A percentile compares a stretch with the other conserved stretches of the same genome.
These are phyloP conservation scores for Massariosphaeria phaeospora DNA, from an alignment of 495 filamentous ascomycete genomes.

Conservation along the genomic window DNA sequence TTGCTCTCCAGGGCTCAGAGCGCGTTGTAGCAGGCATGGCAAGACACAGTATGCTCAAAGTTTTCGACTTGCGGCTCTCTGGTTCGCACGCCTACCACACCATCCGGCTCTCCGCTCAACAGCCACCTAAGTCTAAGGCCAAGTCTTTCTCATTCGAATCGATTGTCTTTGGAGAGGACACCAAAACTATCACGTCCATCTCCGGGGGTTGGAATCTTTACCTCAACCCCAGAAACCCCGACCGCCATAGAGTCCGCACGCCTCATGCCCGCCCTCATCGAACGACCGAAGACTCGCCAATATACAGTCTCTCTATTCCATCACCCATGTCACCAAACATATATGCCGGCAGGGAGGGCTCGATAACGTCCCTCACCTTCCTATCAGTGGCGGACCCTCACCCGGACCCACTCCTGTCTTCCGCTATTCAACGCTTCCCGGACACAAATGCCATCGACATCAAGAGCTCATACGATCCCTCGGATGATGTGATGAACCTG, in stretches of 20 bases:
- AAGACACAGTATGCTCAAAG: slow-evolving; percentile 55
- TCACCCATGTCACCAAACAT: slow-evolving; percentile 52
- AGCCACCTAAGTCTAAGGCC: background rate
- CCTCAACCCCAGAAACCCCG: slow-evolving; percentile 21
- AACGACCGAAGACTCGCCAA: slow-evolving; percentile 38
- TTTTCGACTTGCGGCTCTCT: slow-evolving; percentile 60
- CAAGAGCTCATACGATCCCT: slow-evolving; percentile 24
- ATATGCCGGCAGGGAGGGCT: slow-evolving; percentile 54
- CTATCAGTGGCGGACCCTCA: slow-evolving; percentile 42
- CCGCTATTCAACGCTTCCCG: slow-evolving; percentile 8
- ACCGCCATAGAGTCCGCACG: background rate
- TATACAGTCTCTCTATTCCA: slow-evolving; percentile 57
- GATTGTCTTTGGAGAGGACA: background rate
- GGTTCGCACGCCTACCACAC: slow-evolving; percentile 41
- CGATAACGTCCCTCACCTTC: slow-evolving; percentile 52
- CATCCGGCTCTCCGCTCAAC: slow-evolving; percentile 9
- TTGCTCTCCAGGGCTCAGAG: slow-evolving; percentile 53
- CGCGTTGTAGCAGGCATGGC: slow-evolving; percentile 55
- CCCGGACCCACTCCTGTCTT: slow-evolving; percentile 35
- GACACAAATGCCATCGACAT: slow-evolving; percentile 16
- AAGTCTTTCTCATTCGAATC: background rate
- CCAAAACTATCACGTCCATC: background rate
- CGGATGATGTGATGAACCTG: slow-evolving; percentile 31
- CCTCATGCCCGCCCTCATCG: slow-evolving; percentile 28
- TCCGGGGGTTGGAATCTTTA: slow-evolving; percentile 26